Percentiles rank a stretch among this genome's conserved stretches.
Evolutionary conservation across 345 rosid genomes (phyloP).

Genomic region (Erysimum cheiranthoides): DNA sequence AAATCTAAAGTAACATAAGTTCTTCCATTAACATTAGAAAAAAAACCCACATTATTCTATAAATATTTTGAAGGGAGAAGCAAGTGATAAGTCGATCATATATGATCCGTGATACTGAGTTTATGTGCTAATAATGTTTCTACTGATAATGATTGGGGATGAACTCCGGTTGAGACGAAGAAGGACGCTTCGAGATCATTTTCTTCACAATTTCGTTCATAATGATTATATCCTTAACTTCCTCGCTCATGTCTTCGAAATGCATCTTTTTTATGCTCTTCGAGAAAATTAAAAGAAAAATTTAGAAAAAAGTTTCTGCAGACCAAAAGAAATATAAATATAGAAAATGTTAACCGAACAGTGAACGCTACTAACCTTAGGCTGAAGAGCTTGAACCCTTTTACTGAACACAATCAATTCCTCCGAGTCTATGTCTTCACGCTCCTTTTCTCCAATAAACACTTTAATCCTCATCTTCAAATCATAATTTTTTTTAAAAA

Average conservation of each 20-base stretch:
- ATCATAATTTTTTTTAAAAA: neutral
- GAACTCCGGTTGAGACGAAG: neutral
- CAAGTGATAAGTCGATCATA: neutral
- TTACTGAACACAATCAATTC: neutral
- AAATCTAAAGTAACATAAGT: neutral
- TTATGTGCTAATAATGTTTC: neutral
- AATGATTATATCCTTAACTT: neutral
- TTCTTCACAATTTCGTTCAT: neutral
- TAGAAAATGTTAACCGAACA: neutral
- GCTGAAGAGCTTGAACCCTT: neutral
- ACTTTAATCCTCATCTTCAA: constrained; percentile 2
- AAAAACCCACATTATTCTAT: neutral
- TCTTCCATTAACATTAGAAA: neutral
- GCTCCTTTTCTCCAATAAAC: neutral
- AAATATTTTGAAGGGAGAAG: neutral
- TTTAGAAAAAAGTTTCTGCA: neutral
- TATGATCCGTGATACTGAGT: neutral
- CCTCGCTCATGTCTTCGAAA: neutral
- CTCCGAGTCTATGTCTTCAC: neutral
- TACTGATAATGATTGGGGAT: neutral
- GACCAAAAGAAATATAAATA: neutral
- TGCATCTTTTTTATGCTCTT: neutral
- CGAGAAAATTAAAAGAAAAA: neutral
- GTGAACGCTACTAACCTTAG: neutral
- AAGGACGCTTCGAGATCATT: neutral